These are phyloP conservation scores for Psophocarpus tetragonolobus DNA, from an alignment of 306 rosid species.

Conservation along the genomic window DNA sequence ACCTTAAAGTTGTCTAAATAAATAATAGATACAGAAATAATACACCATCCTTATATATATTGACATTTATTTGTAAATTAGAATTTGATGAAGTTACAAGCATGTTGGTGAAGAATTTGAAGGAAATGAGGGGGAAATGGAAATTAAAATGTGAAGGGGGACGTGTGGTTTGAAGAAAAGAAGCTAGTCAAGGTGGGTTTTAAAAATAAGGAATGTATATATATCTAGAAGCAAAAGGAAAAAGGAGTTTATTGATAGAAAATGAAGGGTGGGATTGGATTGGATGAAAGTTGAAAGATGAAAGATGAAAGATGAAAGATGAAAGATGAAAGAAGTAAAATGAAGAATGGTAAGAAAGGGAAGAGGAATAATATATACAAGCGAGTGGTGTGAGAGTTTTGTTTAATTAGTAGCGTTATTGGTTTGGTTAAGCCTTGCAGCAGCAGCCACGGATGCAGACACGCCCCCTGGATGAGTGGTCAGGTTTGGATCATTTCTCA, in stretches of 20 bases:
- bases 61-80: no score
- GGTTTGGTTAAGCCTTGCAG: conserved; percentile 66
- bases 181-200: neutral
- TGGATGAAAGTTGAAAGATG: no score
- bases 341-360: neutral
- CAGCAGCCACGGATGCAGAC: conserved; percentile 67
- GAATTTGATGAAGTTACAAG: no score
- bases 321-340: neutral
- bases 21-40: no score
- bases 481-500: conserved; percentile 71
- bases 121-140: no score
- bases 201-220: neutral
- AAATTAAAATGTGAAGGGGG: no score
- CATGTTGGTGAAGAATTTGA: no score
- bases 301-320: no score
- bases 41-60: no score
- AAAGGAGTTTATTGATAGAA: neutral
- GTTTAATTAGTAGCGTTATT: neutral
- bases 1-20: no score
- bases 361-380: neutral
- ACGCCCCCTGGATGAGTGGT: conserved; percentile 69
- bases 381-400: no score
- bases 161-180: neutral
- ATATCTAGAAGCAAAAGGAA: neutral
- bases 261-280: no score